These are phyloP conservation scores for Hypomyces rosellus DNA, from an alignment of 2,329 filamentous ascomycete genomes.

Conservation along the genomic window DNA sequence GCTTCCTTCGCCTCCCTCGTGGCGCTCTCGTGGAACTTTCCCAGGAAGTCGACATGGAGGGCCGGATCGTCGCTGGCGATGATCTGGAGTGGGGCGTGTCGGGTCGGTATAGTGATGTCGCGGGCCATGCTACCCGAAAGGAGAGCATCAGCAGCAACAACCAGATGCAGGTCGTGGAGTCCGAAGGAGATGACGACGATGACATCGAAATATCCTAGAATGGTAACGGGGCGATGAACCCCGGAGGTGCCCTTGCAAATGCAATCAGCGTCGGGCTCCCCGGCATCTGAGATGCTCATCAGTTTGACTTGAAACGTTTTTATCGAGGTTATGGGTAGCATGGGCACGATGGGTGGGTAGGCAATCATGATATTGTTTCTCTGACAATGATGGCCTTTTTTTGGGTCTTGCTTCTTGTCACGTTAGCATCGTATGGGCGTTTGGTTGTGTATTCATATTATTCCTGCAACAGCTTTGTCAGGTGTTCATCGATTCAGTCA, in stretches of 20 bases:
- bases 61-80: slow-evolving; percentile 82
- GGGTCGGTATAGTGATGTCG: slow-evolving; percentile 38
- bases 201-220: slow-evolving; percentile 52
- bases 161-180: slow-evolving; percentile 51
- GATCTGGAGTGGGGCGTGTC: slow-evolving; percentile 59
- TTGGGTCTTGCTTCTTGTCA: too few relatives aligned
- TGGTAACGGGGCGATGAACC: background rate
- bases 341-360: too few relatives aligned
- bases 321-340: too few relatives aligned
- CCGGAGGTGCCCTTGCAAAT: background rate
- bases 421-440: too few relatives aligned
- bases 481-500: too few relatives aligned
- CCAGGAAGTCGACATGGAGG: slow-evolving; percentile 88
- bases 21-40: slow-evolving; percentile 81
- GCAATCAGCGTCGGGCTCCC: too few relatives aligned
- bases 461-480: too few relatives aligned
- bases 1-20: slow-evolving; percentile 75
- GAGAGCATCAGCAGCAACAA: slow-evolving; percentile 54
- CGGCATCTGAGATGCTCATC: too few relatives aligned
- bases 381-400: too few relatives aligned
- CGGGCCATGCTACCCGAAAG: slow-evolving; percentile 40
- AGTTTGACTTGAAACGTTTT: too few relatives aligned
- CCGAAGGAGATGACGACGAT: slow-evolving; percentile 54
- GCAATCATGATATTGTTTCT: too few relatives aligned
- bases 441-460: too few relatives aligned